These are phyloP conservation scores for Chalciporus sp. DNA, from an alignment of 1,284 basidiomycete species.

Conservation along the genomic window DNA sequence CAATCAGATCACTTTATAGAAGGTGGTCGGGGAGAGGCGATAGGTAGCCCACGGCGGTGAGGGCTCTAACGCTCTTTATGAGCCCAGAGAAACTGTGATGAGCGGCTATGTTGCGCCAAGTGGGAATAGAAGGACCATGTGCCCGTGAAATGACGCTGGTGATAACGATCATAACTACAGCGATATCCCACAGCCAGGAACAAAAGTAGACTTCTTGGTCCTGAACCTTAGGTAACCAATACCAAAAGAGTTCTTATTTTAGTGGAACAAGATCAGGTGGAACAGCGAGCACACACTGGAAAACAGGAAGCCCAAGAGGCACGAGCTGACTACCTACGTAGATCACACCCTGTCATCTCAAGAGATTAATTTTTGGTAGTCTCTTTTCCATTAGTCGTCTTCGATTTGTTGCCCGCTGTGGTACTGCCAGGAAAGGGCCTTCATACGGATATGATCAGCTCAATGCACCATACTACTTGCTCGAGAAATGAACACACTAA, in stretches of 20 bases:
- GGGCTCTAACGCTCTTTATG: slow-evolving; percentile 13
- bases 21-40: neutral
- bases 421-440: neutral
- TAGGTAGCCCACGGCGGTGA: neutral
- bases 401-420: neutral
- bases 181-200: neutral
- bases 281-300: neutral
- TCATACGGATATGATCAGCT: neutral
- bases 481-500: neutral
- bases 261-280: neutral
- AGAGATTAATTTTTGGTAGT: neutral
- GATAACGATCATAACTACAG: slow-evolving; percentile 20
- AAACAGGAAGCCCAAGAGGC: too few relatives aligned
- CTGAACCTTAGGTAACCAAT: neutral
- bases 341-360: too few relatives aligned
- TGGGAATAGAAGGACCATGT: slow-evolving; percentile 5
- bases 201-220: neutral
- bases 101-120: slow-evolving; percentile 13
- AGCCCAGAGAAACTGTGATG: slow-evolving; percentile 11
- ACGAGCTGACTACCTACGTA: too few relatives aligned
- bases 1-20: neutral
- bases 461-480: neutral
- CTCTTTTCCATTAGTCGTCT: neutral
- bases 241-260: neutral
- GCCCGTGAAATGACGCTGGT: slow-evolving; percentile 13